Evolutionary conservation across 176 grass and related monocot species (phyloP), one percentile per base, ranked within the genome.

Genomic region (Puya raimondii): DNA sequence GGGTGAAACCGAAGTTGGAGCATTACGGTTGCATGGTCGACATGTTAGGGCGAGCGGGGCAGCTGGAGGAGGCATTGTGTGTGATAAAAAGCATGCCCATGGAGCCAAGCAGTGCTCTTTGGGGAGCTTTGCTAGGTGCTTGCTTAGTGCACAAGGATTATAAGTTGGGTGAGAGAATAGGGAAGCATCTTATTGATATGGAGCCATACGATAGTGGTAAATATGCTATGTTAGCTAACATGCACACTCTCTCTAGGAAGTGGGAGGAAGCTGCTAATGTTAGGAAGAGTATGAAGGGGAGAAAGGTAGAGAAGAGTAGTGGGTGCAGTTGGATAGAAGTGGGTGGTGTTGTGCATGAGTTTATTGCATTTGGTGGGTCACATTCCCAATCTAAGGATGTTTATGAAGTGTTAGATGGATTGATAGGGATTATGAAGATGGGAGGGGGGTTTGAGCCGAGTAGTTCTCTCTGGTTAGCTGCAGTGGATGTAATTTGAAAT

Each of bases 1-100:
- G 49, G 0, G 23, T 79, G 49, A 65, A 22, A 12, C 77, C 77
- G 4, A 72, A 23, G 57, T 15, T 66, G 22, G 58, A 71, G 59
- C 77, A 79, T 18, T 79, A 79, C 12, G 77, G 68, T 12, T 79
- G 77, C 25, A 71, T 79, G 68, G 58, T 79, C 42, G 77, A 79
- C 50, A 57, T 71, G n/a, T 23, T 79, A 9, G 68, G 68, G 26
- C 22, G 77, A 52, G 68, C 77, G 9, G 77, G 77, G 22, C 17
- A 12, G 49, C 8, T 79, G 7, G 26, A 48, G 23, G 69, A 79
- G 65, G 77, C 77, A 13, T 47, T 54, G 58, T 11, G 11, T 11
- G 20, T 79, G 17, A 64, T 79, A 21, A n/a, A 53, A 65, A 48
- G 49, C 48, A 79, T 79, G 76, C 49, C 76, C 7, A 64, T 71